Evolutionary conservation across 1,139 yeast genomes (phyloP), one percentile per base, ranked within the genome.

Genomic region (Pneumocystis carinii): DNA sequence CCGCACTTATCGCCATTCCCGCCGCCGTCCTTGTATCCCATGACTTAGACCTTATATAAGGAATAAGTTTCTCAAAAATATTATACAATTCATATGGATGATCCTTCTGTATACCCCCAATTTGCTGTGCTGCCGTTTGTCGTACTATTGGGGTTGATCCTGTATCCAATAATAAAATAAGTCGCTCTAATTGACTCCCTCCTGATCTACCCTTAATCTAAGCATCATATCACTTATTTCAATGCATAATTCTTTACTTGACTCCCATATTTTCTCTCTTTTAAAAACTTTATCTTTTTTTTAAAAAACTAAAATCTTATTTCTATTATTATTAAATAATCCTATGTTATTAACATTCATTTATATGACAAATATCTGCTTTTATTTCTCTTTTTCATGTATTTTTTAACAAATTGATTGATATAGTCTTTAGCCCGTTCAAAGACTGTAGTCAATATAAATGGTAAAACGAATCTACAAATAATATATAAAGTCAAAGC

Each of bases 11-110:
- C 0, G 98, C 98, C 66, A 90, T 77, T 0, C 97, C 97, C 0
- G 98, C 95, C 0, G 97, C 84, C 1, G 87, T 85, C 73, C 99
- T 81, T 0, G 98, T 90, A 73, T 94, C 98, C 99, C 99, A 94
- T 75, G 86, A 88, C 63, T 79, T 79, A 53, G 92, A 84, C 70
- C 84, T 82, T 66, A 94, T 77, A 72, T 84, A 92, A 0, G 99
- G 97, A 70, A 89, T 89, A 0, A 92, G 96, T 67, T 97, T 79
- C 32, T 96, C 90, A 57, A 94, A 76, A 60, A 94, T 77, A 67
- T 86, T 86, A 65, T 90, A 79, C 38, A 87, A 82, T 71, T 94
- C 98, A 72, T 90, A 97, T 0, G 97, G 97, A 70, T 94, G 98
- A 59, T 87, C 86, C 72, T 86, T 87, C 38, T 96, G 97, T 62